These are phyloP conservation scores for Avena insularis DNA, from an alignment of 176 grass and related monocot genomes.

Conservation along the genomic window DNA sequence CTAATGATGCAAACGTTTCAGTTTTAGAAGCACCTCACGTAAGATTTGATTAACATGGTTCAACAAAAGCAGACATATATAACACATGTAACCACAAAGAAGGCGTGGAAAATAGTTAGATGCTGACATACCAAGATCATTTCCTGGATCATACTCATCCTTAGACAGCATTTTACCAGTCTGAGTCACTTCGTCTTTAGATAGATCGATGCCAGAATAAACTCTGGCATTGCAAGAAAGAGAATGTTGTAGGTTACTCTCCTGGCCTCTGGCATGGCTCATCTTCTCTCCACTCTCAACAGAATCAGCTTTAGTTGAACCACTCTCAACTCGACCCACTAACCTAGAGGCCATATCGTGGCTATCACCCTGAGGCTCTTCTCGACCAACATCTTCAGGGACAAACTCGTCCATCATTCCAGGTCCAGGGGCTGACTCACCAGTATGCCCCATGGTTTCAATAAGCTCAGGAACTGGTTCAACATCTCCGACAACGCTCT, in stretches of 20 bases:
- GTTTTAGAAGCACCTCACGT: constrained; percentile 21
- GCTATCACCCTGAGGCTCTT: constrained; percentile 82
- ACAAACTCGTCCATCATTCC: constrained; percentile 85
- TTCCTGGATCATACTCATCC: constrained; percentile 57
- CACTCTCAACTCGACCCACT: constrained; percentile 82
- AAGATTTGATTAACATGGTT: constrained; percentile 16
- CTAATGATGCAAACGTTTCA: background rate
- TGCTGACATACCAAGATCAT: constrained; percentile 64
- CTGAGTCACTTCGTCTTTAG: constrained; percentile 93
- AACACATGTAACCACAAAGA: constrained; percentile 26
- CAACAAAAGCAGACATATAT: constrained; percentile 18
- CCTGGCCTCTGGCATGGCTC: constrained; percentile 62
- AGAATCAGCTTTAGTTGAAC: constrained; percentile 92
- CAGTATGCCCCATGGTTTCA: constrained; percentile 88
- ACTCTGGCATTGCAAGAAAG: constrained; percentile 97
- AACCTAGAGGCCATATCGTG: constrained; percentile 93
- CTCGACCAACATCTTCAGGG: constrained; percentile 63
- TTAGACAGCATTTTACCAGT: constrained; percentile 53
- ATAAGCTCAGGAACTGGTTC: constrained; percentile 86
- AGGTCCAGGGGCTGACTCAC: constrained; percentile 89
- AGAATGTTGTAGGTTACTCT: constrained; percentile 78
- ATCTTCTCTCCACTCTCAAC: constrained; percentile 87
- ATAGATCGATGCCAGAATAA: constrained; percentile 83
- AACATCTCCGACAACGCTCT: constrained; percentile 81
- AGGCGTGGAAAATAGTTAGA: constrained; percentile 12